Percentiles rank a stretch among this genome's conserved stretches.
Conservation (phyloP, 1,139 yeast species). For the Debaryomyces udenii region DNA sequence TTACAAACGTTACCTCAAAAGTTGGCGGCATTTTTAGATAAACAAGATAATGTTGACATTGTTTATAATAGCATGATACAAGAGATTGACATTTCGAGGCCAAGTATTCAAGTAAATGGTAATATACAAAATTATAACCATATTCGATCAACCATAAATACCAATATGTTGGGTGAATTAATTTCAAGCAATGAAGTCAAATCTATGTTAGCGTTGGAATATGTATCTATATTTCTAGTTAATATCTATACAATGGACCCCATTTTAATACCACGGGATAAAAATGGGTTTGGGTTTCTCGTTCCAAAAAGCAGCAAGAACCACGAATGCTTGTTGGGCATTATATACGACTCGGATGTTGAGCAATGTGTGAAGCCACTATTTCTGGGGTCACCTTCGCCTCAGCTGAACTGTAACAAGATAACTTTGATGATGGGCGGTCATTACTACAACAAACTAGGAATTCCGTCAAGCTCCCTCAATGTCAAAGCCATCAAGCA, state of each 20-base stretch:
- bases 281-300: conserved; percentile 82
- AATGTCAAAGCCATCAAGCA: conserved; percentile 48
- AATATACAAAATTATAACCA: conserved; percentile 44
- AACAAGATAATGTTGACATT: conserved; percentile 45
- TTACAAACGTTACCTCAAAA: conserved; percentile 53
- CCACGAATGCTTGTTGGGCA: conserved; percentile 72
- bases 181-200: conserved; percentile 22
- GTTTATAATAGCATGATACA: conserved; percentile 25
- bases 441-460: conserved; percentile 45
- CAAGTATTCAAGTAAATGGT: conserved; percentile 8
- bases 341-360: conserved; percentile 86
- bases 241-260: conserved; percentile 49
- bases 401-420: conserved; percentile 52
- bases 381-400: neutral
- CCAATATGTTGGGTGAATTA: conserved; percentile 32
- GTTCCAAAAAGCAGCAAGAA: conserved; percentile 65
- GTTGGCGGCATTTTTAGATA: conserved; percentile 37
- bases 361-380: conserved; percentile 48
- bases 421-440: conserved; percentile 94
- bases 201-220: conserved; percentile 35
- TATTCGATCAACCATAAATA: conserved; percentile 58
- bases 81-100: conserved; percentile 20
- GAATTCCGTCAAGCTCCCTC: conserved; percentile 49
- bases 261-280: conserved; percentile 45
- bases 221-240: conserved; percentile 60